Conservation (phyloP, 2,329 filamentous ascomycete genomes). For the Pseudogymnoascus sp. region DNA sequence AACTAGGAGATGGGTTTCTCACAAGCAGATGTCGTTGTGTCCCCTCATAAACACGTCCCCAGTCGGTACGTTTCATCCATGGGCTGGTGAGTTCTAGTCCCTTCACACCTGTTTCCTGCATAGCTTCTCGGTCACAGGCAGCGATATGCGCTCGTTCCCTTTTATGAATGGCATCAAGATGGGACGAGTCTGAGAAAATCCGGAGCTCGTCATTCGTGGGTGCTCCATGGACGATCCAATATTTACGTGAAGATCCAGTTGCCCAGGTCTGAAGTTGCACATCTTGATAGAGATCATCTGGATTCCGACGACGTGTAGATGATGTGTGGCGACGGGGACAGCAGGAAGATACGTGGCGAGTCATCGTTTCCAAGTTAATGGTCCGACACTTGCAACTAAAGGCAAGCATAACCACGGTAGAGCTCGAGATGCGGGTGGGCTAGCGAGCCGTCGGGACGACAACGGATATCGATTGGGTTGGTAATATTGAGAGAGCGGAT, state of each 20-base stretch:
- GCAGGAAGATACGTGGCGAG: background rate
- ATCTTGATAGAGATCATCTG: background rate
- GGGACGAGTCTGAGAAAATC: background rate
- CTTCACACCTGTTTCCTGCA: background rate
- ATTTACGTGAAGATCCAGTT: background rate
- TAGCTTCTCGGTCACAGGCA: background rate
- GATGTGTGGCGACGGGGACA: background rate
- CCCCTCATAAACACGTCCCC: background rate
- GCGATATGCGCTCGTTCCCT: background rate
- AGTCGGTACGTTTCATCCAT: slow-evolving; percentile 4
- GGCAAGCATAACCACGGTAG: slow-evolving; percentile 9
- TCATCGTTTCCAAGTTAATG: background rate
- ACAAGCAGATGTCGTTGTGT: background rate
- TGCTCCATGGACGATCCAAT: background rate
- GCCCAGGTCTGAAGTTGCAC: slow-evolving; percentile 4
- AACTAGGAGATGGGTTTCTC: no score
- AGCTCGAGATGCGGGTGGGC: background rate
- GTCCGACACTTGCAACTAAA: background rate
- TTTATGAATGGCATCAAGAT: background rate
- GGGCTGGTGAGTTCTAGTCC: background rate
- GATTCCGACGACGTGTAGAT: background rate
- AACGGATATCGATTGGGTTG: background rate
- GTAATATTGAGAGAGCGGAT: background rate
- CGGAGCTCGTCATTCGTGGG: background rate
- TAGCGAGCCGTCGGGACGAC: background rate